phyloP scores from a whole-genome alignment of 805 yeast genomes.

The Myxozyma udenii region DNA sequence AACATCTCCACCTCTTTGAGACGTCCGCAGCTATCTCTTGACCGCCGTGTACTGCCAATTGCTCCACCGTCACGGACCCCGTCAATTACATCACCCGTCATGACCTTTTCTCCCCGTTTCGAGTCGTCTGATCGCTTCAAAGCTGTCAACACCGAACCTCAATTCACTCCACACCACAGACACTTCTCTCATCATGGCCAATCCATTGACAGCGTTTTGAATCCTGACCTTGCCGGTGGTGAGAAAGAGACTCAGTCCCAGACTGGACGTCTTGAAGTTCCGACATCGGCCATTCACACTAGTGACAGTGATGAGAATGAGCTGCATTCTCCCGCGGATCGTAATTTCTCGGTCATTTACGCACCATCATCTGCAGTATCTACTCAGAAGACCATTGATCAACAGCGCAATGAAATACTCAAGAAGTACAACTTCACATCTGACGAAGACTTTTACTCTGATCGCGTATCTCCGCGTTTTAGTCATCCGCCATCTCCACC shows the following conservation, averaged over 20 bases:
- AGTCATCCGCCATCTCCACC: neutral
- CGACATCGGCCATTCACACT: neutral
- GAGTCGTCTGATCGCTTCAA: too few species aligned
- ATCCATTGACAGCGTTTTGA: neutral
- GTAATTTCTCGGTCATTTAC: too few species aligned
- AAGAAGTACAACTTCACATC: slow-evolving; percentile 14
- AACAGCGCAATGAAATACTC: slow-evolving; percentile 4
- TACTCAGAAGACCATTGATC: slow-evolving; percentile 1
- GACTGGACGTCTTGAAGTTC: neutral
- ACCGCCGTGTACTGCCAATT: slow-evolving; percentile 3
- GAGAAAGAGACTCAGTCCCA: neutral
- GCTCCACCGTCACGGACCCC: slow-evolving; percentile 8
- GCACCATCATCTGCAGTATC: too few species aligned
- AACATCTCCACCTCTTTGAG: neutral
- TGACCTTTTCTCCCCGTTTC: too few species aligned
- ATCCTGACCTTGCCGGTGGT: too few species aligned
- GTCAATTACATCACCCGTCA: neutral
- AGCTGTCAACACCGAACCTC: too few species aligned
- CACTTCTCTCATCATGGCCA: neutral
- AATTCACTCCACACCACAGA: too few species aligned
- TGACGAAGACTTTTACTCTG: slow-evolving; percentile 11
- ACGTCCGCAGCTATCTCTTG: neutral
- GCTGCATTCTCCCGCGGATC: too few species aligned
- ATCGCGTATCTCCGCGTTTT: neutral
- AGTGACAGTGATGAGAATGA: neutral